A percentile compares a stretch with the other conserved stretches of the same genome.
These are phyloP conservation scores for Suhomyces kilbournensis DNA, from an alignment of 805 yeast species.

Conservation along the genomic window DNA sequence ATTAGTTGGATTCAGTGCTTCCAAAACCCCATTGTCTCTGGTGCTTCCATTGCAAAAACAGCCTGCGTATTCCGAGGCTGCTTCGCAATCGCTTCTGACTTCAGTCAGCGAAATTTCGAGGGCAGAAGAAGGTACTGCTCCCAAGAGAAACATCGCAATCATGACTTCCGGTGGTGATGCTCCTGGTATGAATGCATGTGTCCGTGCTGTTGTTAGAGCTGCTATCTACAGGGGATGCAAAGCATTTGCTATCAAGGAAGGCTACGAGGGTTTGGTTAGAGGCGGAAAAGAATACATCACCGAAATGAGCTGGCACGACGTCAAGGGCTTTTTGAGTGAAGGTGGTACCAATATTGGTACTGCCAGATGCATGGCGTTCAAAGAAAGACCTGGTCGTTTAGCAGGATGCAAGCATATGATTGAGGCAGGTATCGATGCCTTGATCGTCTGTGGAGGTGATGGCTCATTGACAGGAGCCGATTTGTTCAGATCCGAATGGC, in stretches of 20 bases:
- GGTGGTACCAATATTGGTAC: conserved; percentile 98
- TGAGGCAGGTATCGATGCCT: conserved; percentile 85
- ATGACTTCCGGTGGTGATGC: conserved; percentile 99
- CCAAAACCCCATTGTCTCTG: conserved; percentile 54
- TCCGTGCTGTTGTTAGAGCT: conserved; percentile 91
- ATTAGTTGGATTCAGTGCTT: conserved; percentile 73
- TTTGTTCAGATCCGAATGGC: conserved; percentile 92
- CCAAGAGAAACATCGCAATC: conserved; percentile 70
- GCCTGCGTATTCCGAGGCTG: conserved; percentile 12
- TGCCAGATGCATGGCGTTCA: conserved; percentile 85
- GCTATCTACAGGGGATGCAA: conserved; percentile 87
- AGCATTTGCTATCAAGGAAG: conserved; percentile 88
- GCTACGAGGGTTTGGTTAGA: conserved; percentile 86
- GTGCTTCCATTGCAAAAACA: conserved; percentile 39
- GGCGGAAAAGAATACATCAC: conserved; percentile 76
- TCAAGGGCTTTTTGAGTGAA: conserved; percentile 84
- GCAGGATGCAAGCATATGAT: conserved; percentile 83
- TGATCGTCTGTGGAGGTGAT: conserved; percentile 97
- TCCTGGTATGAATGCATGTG: conserved; percentile 97
- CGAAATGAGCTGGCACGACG: conserved; percentile 89
- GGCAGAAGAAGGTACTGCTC: conserved; percentile 7
- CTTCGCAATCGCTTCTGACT: conserved; percentile 17
- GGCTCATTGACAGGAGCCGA: conserved; percentile 99
- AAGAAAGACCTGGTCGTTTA: conserved; percentile 81
- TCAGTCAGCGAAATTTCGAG: conserved; percentile 18